These are phyloP conservation scores for Sedum album DNA, from an alignment of 164 flowering plant species.

Conservation along the genomic window DNA sequence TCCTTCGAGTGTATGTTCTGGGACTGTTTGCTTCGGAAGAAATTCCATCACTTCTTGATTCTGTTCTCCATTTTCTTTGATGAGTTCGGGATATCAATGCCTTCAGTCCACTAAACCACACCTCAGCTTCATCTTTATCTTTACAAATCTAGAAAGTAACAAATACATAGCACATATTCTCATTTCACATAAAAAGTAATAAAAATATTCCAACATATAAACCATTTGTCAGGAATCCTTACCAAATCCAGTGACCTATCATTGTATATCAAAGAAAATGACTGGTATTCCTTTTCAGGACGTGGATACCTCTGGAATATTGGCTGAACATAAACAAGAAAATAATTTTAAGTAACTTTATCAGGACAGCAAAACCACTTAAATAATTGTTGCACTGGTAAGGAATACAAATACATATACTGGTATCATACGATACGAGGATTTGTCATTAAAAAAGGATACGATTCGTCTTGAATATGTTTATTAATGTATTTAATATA, in stretches of 20 bases:
- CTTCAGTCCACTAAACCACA: conserved; percentile 95
- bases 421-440: too few relatives aligned
- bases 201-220: neutral
- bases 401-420: too few relatives aligned
- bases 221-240: conserved; percentile 13
- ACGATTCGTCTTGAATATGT: too few relatives aligned
- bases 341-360: too few relatives aligned
- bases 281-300: conserved; percentile 95
- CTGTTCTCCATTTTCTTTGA: conserved; percentile 84
- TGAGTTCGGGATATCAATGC: conserved; percentile 84
- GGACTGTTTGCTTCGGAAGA: conserved; percentile 95
- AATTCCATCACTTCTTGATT: conserved; percentile 92
- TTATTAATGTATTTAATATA: too few relatives aligned
- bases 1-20: conserved; percentile 78
- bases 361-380: too few relatives aligned
- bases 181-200: neutral
- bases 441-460: too few relatives aligned
- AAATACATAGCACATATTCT: neutral
- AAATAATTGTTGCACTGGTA: too few relatives aligned
- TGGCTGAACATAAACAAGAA: conserved; percentile 42
- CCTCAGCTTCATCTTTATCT: conserved; percentile 99
- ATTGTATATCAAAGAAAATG: conserved; percentile 88
- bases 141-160: conserved; percentile 72
- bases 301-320: conserved; percentile 93
- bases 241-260: conserved; percentile 88